A percentile compares a stretch with the other conserved stretches of the same genome.
Evolutionary conservation across 2,329 filamentous ascomycete species (phyloP).

Genomic region (Xylaria sp.): DNA sequence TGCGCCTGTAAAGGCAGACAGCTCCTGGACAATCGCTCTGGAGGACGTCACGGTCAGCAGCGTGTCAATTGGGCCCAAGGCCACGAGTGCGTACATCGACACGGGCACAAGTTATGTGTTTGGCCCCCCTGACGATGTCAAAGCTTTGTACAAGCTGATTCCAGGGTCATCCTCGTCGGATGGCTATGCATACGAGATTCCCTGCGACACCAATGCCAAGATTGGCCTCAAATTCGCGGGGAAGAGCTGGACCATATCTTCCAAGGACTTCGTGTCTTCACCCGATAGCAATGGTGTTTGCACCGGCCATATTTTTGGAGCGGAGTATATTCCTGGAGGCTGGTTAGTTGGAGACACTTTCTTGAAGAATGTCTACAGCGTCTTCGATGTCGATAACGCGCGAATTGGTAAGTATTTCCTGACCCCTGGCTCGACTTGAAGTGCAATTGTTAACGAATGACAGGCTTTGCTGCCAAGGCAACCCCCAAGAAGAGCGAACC

Average conservation of each 20-base stretch:
- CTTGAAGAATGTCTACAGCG: constrained; percentile 81
- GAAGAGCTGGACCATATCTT: constrained; percentile 58
- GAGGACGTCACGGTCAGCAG: constrained; percentile 61
- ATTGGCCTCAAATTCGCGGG: constrained; percentile 65
- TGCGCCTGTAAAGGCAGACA: constrained; percentile 45
- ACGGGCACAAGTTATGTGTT: constrained; percentile 79
- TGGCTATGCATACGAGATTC: constrained; percentile 62
- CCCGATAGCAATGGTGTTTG: constrained; percentile 44
- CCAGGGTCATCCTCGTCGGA: constrained; percentile 51
- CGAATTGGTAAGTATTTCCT: constrained; percentile 51
- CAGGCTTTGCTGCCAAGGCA: constrained; percentile 37
- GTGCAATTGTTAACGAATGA: constrained; percentile 5
- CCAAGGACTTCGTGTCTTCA: constrained; percentile 63
- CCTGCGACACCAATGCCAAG: constrained; percentile 59
- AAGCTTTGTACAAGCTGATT: constrained; percentile 61
- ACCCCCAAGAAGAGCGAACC: constrained; percentile 9
- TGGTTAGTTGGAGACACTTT: constrained; percentile 87
- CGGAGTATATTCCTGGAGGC: constrained; percentile 57
- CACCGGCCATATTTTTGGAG: constrained; percentile 69
- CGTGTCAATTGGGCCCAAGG: constrained; percentile 50
- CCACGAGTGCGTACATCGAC: constrained; percentile 66
- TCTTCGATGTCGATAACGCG: constrained; percentile 70
- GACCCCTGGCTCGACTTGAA: not conserved
- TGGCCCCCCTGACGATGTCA: constrained; percentile 61
- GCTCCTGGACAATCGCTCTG: constrained; percentile 65